Evolutionary conservation across 805 yeast genomes (phyloP), one percentile per base, ranked within the genome.

Genomic region (Myxozyma neotropica): DNA sequence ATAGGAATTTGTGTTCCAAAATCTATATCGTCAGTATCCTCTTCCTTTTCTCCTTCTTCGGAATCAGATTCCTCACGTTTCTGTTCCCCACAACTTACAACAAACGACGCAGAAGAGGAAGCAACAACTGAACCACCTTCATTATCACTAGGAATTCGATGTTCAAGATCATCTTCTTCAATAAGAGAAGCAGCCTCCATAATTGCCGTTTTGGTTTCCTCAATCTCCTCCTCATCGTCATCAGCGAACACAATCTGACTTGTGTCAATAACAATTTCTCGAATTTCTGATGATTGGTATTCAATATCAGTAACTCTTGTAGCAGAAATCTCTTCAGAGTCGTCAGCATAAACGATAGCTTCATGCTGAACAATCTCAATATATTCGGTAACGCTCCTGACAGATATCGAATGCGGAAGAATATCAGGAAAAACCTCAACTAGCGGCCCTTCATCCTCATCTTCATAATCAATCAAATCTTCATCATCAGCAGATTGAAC

Each of bases 391-490:
- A 40, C 4, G 7, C 23, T n/a, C 33, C 26, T 48, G 6, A 7
- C 2, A 4, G 35, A 29, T 3, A 17, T 13, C 27, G 21, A n/a
- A 4, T 4, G 4, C 4, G 43, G 12, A 21, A n/a, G n/a, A 35
- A 7, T 13, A 29, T 26, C 44, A 10, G 46, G 36, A 27, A 4
- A 15, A 4, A 24, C 36, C 42, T 55, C 48, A 31, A 55, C 43
- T 17, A 47, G 21, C n/a, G 58, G 54, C 15, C 29, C 40, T 15
- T 55, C 49, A 21, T 47, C 58, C 10, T 53, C 52, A n/a, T 48
- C 31, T 12, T 53, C 40, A 15, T 12, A 13, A 35, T 55, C 54
- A 26, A 31, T 36, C 15, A 15, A 7, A 17, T 39, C 38, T 8
- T 42, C 31, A 2, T 48, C 58, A 21, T 47, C 35, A 42, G 44